These are phyloP conservation scores for Phytopythium kandeliae DNA, from an alignment of 352 stramenopile genomes.

Conservation along the genomic window DNA sequence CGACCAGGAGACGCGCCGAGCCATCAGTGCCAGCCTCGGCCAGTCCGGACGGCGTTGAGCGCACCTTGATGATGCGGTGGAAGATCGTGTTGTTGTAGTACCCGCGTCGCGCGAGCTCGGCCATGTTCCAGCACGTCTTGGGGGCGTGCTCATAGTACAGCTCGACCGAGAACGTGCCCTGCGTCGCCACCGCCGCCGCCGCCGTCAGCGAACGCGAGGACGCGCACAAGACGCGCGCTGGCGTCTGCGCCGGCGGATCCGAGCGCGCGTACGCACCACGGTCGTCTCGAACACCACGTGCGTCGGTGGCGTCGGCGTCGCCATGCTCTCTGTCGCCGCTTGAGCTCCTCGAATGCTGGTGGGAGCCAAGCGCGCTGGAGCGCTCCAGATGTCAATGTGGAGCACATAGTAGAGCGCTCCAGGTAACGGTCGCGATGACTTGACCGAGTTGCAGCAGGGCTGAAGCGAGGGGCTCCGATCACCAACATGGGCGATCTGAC, in stretches of 20 bases:
- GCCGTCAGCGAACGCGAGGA: not conserved
- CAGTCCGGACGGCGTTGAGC: not conserved
- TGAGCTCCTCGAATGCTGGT: not conserved
- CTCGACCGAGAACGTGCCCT: slow-evolving; percentile 91
- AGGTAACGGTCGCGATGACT: no score
- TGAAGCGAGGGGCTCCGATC: no score
- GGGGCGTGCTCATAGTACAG: slow-evolving; percentile 92
- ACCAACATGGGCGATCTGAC: no score
- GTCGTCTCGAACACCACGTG: slow-evolving; percentile 85
- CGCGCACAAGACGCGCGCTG: not conserved
- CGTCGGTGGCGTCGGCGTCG: slow-evolving; percentile 35
- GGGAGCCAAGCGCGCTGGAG: no score
- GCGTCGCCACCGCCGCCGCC: not conserved
- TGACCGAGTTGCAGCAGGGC: not conserved
- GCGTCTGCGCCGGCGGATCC: not conserved
- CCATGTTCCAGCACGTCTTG: slow-evolving; percentile 91
- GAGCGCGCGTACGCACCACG: slow-evolving; percentile 32
- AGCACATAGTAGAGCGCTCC: not conserved
- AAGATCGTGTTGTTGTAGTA: slow-evolving; percentile 97
- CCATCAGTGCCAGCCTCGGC: not conserved
- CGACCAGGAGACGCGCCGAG: not conserved
- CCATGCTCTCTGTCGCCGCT: slow-evolving; percentile 3
- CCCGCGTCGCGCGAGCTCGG: slow-evolving; percentile 85
- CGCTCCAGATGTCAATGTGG: not conserved
- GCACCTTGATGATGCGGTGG: slow-evolving; percentile 91